Conservation (phyloP, 176 grass and related monocot species). For the Microstegium vimineum region DNA sequence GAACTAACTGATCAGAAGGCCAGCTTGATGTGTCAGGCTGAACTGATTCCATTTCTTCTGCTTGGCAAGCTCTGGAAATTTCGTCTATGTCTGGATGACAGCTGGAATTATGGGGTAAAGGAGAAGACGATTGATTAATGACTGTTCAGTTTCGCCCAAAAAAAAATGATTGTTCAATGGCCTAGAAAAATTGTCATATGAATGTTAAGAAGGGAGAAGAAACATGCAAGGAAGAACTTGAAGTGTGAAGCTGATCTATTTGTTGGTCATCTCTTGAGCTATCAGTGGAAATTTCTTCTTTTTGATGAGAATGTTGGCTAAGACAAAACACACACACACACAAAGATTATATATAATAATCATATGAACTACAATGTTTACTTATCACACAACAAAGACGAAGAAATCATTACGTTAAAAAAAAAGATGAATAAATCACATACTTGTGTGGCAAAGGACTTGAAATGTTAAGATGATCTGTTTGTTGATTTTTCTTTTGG, state of each 20-base stretch:
- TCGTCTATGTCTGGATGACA: background rate
- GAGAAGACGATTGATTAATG: background rate
- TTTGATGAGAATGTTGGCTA: background rate
- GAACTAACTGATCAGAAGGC: constrained; percentile 2
- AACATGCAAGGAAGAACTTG: background rate
- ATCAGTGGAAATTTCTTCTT: background rate
- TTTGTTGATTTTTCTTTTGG: background rate
- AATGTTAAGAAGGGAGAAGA: background rate
- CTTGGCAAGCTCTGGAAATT: background rate
- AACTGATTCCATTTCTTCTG: background rate
- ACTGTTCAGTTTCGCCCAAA: background rate
- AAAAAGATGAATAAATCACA: background rate
- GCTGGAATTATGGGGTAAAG: background rate
- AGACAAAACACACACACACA: background rate
- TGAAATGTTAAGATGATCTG: background rate
- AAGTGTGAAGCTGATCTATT: background rate
- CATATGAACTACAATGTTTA: background rate
- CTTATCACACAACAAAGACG: background rate
- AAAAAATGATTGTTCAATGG: no score
- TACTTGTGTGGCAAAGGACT: background rate
- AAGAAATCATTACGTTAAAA: no score
- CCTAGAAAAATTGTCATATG: no score
- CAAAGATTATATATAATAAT: background rate
- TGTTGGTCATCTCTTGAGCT: background rate
- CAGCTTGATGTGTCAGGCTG: background rate